Evolutionary conservation across 2,329 filamentous ascomycete species (phyloP).

Genomic region (Sporothrix variecibatus): DNA sequence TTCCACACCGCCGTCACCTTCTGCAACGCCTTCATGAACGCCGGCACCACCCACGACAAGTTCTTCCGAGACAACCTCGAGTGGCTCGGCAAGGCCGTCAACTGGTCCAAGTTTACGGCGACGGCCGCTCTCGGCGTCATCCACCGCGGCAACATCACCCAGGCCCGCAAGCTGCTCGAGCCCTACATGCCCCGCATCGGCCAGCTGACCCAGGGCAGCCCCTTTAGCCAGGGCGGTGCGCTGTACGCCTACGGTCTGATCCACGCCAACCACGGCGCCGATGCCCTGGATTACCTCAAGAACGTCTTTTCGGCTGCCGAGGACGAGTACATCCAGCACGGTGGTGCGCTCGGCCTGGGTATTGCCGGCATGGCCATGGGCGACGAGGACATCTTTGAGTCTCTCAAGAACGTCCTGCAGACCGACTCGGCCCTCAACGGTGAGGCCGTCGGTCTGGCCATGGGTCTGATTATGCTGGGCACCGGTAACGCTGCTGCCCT

Average conservation of each 20-base stretch:
- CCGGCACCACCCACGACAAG: conserved; percentile 95
- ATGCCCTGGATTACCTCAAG: conserved; percentile 79
- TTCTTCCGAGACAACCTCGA: conserved; percentile 98
- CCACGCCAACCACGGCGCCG: conserved; percentile 94
- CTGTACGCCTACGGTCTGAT: conserved; percentile 94
- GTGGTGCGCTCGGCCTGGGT: conserved; percentile 90
- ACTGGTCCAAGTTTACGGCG: conserved; percentile 99
- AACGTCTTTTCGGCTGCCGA: conserved; percentile 73
- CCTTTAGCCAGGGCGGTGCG: conserved; percentile 94
- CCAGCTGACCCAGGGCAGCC: conserved; percentile 75
- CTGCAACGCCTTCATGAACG: conserved; percentile 99
- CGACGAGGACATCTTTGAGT: conserved; percentile 85
- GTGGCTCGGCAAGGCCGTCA: conserved; percentile 96
- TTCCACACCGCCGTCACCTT: conserved; percentile 98
- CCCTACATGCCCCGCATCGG: conserved; percentile 85
- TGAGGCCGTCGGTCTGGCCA: conserved; percentile 90
- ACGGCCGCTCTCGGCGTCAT: conserved; percentile 96
- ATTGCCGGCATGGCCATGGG: conserved; percentile 98
- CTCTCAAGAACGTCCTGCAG: conserved; percentile 84
- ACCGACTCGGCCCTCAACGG: conserved; percentile 95
- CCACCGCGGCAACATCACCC: conserved; percentile 89
- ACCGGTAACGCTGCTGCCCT: conserved; percentile 93
- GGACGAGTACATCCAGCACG: conserved; percentile 95
- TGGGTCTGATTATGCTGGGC: conserved; percentile 97
- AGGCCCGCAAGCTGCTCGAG: conserved; percentile 89